Base-by-base conservation (phyloP, 2,329 filamentous ascomycete species). In the Lecanosticta acicola region DNA sequence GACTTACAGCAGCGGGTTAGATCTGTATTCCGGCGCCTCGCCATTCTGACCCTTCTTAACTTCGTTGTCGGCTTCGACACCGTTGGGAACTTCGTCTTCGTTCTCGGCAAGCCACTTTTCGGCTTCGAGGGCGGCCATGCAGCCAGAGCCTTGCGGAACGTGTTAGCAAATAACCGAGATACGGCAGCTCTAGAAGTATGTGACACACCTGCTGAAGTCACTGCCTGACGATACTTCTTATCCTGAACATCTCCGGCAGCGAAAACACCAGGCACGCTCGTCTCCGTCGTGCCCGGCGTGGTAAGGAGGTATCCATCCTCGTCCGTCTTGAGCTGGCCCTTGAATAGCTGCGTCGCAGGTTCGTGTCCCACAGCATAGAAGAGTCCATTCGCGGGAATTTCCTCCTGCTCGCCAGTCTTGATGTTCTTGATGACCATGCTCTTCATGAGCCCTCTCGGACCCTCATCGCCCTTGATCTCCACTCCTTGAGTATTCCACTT, bases 301-400 rank as follows among this genome's bases (percentile, higher is more conserved):
- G 93, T 98, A 59, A 89, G 68, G 49, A 98, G 81, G 71, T 98
- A 98, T 17, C 88, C 89, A 54, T 98, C 91, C 53, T 80, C 78
- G 63, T 98, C 94, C 62, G 85, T 86, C 52, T 93, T 79, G 50
- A 98, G 63, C 73, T 97, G 89, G 42, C 80, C 88, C 79, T 93
- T 94, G 71, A 98, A 85, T 33, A 98, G 76, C n/a, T 71, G 63
- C 0, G 88, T 97, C 39, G 93, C 94, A 10, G 93, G 93, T 66
- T 96, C 91, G 71, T 98, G 93, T 18, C 93, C 93, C 43, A 98
- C 85, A 62, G 94, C 93, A 69, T 98, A 98, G 72, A 98, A 98
- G 18, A 98, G 77, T 20, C 93, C 93, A 68, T 85, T 94, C 41
- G 91, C 91, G 58, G 88, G 82, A 39, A 96, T 73, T n/a, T 84